Evolutionary conservation across 495 filamentous ascomycete genomes (phyloP).

Genomic region (Staphylotrichum tortipilum): DNA sequence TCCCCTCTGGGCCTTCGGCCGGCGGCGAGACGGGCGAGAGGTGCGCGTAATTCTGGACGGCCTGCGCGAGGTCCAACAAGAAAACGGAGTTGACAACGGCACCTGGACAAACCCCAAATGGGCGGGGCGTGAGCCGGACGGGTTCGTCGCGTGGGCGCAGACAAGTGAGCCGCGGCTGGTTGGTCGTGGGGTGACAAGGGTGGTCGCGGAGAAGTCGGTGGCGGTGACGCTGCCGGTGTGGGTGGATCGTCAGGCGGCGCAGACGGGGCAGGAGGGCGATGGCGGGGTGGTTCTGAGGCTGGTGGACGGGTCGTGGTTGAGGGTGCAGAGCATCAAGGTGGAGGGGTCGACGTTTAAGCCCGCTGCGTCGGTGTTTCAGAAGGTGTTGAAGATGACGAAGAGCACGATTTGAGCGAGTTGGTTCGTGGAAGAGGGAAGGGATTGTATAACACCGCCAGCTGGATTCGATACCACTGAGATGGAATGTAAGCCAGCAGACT

Average conservation of each 20-base stretch:
- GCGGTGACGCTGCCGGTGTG: no score
- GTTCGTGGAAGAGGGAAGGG: no score
- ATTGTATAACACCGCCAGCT: no score
- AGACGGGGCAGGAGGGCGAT: not conserved
- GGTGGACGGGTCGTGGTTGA: constrained; percentile 6
- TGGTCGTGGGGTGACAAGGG: not conserved
- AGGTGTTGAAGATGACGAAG: not conserved
- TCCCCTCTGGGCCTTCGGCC: no score
- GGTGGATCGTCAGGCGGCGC: no score
- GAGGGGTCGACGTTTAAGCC: constrained; percentile 21
- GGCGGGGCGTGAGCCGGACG: no score
- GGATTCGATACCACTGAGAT: no score
- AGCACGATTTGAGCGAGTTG: no score
- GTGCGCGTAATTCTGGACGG: constrained; percentile 23
- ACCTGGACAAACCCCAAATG: no score
- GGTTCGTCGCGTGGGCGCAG: not conserved
- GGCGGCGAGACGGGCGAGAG: not conserved
- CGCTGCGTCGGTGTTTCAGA: not conserved
- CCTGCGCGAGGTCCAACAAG: not conserved
- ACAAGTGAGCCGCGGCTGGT: no score
- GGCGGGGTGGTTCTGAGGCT: not conserved
- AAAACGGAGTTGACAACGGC: no score
- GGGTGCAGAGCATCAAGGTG: constrained; percentile 24
- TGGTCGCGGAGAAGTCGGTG: not conserved
- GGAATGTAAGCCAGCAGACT: no score